Conservation (phyloP, 2,329 filamentous ascomycete genomes). For the Ophiosphaerella herpotricha region DNA sequence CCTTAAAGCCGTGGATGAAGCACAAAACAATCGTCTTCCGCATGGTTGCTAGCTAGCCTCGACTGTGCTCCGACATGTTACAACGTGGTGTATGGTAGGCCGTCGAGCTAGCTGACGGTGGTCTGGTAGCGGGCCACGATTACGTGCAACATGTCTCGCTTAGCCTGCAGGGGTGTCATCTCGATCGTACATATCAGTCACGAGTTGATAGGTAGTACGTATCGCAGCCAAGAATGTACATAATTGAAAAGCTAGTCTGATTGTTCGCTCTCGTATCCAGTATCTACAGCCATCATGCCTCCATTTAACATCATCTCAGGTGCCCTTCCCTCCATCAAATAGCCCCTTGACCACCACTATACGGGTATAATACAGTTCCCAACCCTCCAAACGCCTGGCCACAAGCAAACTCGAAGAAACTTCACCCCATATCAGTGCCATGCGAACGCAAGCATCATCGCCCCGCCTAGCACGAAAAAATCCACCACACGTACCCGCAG, state of each 20-base stretch:
- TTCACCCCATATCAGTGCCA: constrained; percentile 1
- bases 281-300: too few relatives aligned
- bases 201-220: too few relatives aligned
- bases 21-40: constrained; percentile 80
- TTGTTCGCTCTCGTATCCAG: too few relatives aligned
- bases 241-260: too few relatives aligned
- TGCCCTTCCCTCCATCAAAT: too few relatives aligned
- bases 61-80: constrained; percentile 41
- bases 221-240: too few relatives aligned
- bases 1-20: constrained; percentile 90
- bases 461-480: constrained; percentile 15
- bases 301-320: too few relatives aligned
- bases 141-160: constrained; percentile 31
- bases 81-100: constrained; percentile 9
- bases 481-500: constrained; percentile 11
- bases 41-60: constrained; percentile 53
- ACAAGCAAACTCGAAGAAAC: too few relatives aligned
- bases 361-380: constrained; percentile 2
- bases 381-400: neutral
- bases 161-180: constrained; percentile 7
- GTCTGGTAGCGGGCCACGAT: constrained; percentile 9
- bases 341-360: neutral
- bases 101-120: constrained; percentile 6
- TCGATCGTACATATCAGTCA: too few relatives aligned
- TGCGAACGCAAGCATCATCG: constrained; percentile 12